Conservation (phyloP, 1,284 basidiomycete species). For the Gymnopus androsaceus region DNA sequence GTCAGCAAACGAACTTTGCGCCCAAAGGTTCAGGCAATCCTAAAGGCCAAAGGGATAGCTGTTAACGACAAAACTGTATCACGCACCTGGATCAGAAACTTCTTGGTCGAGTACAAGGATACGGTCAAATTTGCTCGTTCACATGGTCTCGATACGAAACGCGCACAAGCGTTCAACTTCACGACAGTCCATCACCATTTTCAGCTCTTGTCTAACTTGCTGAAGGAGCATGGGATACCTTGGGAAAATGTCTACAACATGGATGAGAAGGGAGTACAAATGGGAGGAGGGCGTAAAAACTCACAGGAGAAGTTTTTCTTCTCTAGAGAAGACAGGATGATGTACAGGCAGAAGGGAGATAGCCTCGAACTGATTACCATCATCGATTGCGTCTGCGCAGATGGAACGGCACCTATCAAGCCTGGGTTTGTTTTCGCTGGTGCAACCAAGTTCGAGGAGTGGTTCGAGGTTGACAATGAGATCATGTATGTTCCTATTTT, state of each 20-base stretch:
- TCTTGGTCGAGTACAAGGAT: conserved; percentile 25
- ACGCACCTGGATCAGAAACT: conserved; percentile 25
- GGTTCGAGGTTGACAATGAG: conserved; percentile 25
- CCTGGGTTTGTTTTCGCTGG: conserved; percentile 38
- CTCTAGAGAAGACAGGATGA: conserved; percentile 8
- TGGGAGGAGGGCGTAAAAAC: conserved; percentile 31
- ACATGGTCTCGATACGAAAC: conserved; percentile 31
- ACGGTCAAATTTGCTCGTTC: conserved; percentile 22
- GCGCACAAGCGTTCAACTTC: conserved; percentile 31
- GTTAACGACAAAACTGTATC: conserved; percentile 13
- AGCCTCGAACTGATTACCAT: conserved; percentile 36
- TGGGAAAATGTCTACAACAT: conserved; percentile 42
- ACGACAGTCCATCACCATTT: conserved; percentile 27
- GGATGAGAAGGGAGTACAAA: conserved; percentile 40
- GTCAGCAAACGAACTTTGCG: conserved; percentile 22
- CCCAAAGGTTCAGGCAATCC: conserved; percentile 22
- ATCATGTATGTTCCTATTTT: conserved; percentile 23
- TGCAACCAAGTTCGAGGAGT: conserved; percentile 21
- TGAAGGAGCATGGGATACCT: conserved; percentile 30
- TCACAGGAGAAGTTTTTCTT: conserved; percentile 24
- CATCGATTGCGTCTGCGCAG: conserved; percentile 29
- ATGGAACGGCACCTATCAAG: conserved; percentile 24
- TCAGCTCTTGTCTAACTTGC: conserved; percentile 16
- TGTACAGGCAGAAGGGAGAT: conserved; percentile 24
- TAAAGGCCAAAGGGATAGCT: not conserved